Base-by-base conservation (phyloP, 306 rosid genomes). In the Castanospermum australe region DNA sequence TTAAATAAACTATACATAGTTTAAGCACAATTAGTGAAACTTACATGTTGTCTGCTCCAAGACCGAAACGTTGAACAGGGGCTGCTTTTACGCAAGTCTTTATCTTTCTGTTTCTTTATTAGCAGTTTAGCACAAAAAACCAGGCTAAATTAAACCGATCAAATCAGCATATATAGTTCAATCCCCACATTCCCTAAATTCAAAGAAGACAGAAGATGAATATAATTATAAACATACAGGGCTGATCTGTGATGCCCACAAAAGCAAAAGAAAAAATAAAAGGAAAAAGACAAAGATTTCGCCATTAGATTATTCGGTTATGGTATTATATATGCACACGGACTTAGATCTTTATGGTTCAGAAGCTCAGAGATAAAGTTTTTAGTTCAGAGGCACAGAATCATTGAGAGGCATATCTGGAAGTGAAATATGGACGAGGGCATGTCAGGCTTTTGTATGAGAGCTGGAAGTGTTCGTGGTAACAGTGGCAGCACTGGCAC, bases 41-140 rank as follows among this genome's bases (percentile, higher is more conserved):
- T 76, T 85, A 62, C 88, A 75, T 57, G 74, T 79, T 85, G 89
- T 91, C 87, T 79, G 76, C 77, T 62, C 82, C 70, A 81, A 75
- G 88, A 91, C 91, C 97, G 70, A 90, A 90, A 84, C 87, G 87
- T 91, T 92, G 92, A 86, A 86, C 80, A 85, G 91, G 86, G 91
- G 89, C 86, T 86, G 82, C 89, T 90, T 87, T 92, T 81, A 67
- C 88, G 94, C 96, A 82, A 91, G 90, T 91, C 91, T 79, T 88
- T 82, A 80, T 69, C 77, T 85, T 67, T 86, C 39, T 36, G 41
- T 70, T 75, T 67, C 41, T 81, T 82, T 76, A 73, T 67, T 67
- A 44, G 90, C 98, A 86, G 73, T 68, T 67, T 67, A 44, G 90
- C 98, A 86, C 95, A 84, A 83, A 90, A 88, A 86, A 70, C 88